Evolutionary conservation across 2,329 filamentous ascomycete genomes (phyloP).

Genomic region (Colletotrichum coccodes): DNA sequence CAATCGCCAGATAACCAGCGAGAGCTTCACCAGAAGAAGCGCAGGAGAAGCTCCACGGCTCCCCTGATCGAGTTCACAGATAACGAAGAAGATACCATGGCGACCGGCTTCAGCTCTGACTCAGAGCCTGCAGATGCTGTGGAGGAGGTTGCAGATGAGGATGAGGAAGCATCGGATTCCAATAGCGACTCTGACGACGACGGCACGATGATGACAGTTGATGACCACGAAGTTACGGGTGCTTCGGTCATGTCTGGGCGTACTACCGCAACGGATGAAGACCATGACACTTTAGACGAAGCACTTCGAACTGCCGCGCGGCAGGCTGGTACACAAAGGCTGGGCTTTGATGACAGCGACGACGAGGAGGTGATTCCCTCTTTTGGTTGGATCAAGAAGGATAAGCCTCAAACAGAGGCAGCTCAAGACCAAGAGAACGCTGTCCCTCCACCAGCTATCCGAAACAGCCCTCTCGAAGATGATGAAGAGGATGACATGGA

Average conservation of each 20-base stretch:
- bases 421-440: slow-evolving; percentile 58
- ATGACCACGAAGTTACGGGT: slow-evolving; percentile 80
- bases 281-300: slow-evolving; percentile 78
- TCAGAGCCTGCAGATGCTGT: slow-evolving; percentile 66
- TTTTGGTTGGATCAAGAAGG: slow-evolving; percentile 78
- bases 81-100: slow-evolving; percentile 73
- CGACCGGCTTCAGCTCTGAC: slow-evolving; percentile 81
- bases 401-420: slow-evolving; percentile 42
- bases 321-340: slow-evolving; percentile 77
- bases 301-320: slow-evolving; percentile 80
- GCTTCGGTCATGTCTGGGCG: slow-evolving; percentile 72
- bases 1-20: slow-evolving; percentile 74
- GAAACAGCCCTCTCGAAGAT: background rate
- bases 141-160: slow-evolving; percentile 65
- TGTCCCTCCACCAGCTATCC: slow-evolving; percentile 21
- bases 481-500: slow-evolving; percentile 47
- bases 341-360: slow-evolving; percentile 56
- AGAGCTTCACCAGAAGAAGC: slow-evolving; percentile 66
- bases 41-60: slow-evolving; percentile 74
- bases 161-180: slow-evolving; percentile 51
- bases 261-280: slow-evolving; percentile 62
- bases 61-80: slow-evolving; percentile 72
- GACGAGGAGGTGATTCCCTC: slow-evolving; percentile 79
- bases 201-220: slow-evolving; percentile 84
- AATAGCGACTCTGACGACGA: slow-evolving; percentile 76